Base-by-base conservation (phyloP, 768 basidiomycete species). In the Trametes cubensis region DNA sequence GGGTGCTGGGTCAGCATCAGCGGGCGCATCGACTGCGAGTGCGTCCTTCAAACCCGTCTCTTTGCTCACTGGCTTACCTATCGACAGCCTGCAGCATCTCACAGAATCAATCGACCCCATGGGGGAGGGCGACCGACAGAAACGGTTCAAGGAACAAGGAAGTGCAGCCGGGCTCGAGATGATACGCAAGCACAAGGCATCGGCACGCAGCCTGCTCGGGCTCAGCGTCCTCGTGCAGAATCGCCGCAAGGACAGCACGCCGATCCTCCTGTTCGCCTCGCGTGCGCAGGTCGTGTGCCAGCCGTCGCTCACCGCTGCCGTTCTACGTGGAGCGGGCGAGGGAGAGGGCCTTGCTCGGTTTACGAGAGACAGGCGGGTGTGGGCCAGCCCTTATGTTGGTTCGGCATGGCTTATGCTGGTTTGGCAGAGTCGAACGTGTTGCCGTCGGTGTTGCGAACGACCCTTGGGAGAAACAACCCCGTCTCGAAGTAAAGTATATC, bases 1-100 rank as follows among this genome's bases (percentile, higher is more conserved):
- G 60, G 59, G 34, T 60, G 59, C 51, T 60, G 59, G 60, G 60
- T 55, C 17, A 49, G 53, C 53, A 42, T 49, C 23, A 18, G 46
- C 25, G 53, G 60, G 3, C 30, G 46, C 7, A 53, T 48, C 34
- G 52, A 61, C 26, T 38, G 47, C 34, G 38, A 42, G 60, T 61
- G 20, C 38, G 60, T 42, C 4, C 21, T 10, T 2, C 10, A 11
- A 34, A 10, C 34, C 34, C 34, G 10, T 34, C 2, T 34, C 34
- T 34, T 34, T 18, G 23, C 15, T 14, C 14, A 21, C 6, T 23
- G 18, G 30, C 21, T 13, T 41, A 28, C 17, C n/a, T 6, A 10
- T 25, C 18, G 18, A n/a, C 28, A 52, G 50, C 52, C 20, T 60
- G 38, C 44, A 47, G 34, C 14, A 14, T 10, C 46, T 54, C 45